Evolutionary conservation across 805 yeast species (phyloP).

Genomic region (Kurtzmaniella fragi): DNA sequence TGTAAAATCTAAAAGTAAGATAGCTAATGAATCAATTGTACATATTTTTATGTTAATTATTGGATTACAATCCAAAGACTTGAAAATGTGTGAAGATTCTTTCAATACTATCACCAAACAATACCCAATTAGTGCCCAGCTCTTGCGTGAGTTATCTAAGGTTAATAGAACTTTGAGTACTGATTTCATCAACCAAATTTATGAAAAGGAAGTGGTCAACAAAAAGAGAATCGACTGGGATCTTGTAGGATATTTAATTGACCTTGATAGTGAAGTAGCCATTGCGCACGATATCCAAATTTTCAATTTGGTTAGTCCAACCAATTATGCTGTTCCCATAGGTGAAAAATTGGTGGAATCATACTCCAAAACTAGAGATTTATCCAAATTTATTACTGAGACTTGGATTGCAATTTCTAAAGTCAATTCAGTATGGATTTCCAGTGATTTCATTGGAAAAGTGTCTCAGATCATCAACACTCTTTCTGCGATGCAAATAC

Average conservation of each 20-base stretch:
- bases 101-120: constrained; percentile 40
- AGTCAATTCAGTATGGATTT: constrained; percentile 17
- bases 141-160: constrained; percentile 43
- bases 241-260: constrained; percentile 43
- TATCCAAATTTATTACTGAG: constrained; percentile 39
- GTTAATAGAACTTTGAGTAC: constrained; percentile 52
- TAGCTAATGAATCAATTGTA: constrained; percentile 7
- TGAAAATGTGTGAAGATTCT: constrained; percentile 42
- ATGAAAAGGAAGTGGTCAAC: constrained; percentile 19
- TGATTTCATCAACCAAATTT: constrained; percentile 41
- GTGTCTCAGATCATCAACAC: constrained; percentile 38
- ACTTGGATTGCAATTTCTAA: constrained; percentile 36
- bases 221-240: constrained; percentile 32
- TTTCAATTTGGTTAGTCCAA: constrained; percentile 12
- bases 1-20: neutral
- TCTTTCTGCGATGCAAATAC: constrained; percentile 45
- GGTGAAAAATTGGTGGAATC: constrained; percentile 38
- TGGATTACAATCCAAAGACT: constrained; percentile 26
- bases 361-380: constrained; percentile 54
- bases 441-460: constrained; percentile 21
- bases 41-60: constrained; percentile 23
- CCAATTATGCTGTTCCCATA: constrained; percentile 8
- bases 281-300: constrained; percentile 35
- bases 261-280: constrained; percentile 58
- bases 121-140: constrained; percentile 34